Evolutionary conservation across 2,329 filamentous ascomycete species (phyloP), one percentile per base, ranked within the genome.

Genomic region (Colletotrichum euphorbiae): DNA sequence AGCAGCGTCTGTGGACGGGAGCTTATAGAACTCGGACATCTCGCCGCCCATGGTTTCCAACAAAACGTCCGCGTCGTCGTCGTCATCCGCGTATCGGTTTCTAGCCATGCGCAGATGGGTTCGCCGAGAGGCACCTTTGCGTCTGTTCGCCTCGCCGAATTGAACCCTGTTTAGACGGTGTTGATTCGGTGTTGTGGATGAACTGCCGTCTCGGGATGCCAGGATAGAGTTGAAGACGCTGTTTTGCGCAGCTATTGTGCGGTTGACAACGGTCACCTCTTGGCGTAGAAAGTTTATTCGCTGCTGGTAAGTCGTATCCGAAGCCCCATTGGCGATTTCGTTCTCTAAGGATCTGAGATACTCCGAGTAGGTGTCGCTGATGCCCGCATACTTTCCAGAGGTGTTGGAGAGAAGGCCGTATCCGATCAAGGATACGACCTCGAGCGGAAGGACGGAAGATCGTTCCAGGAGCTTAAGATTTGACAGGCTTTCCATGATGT

Each of bases 341-440:
- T 77, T 78, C 64, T 82, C 80, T 42, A 84, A 72, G 2, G 75
- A 76, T 43, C 79, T 76, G 4, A 84, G 74, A 48, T 80, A 82
- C 43, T 80, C 75, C 0, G 79, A 81, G 56, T 84, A 85, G 0
- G 79, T 81, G 21, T 79, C 77, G 42, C 74, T 77, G 15, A 84
- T 79, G 31, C 80, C 78, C 3, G 80, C 76, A 36, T 76, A 76
- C 50, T 75, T 77, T 4, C 76, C 77, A 1, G 79, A 79, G 19
- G 76, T 72, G 45, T 84, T 81, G 48, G 77, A 73, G 1, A 83
- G 67, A 36, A 85, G 73, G 13, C 76, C 76, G 42, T 80, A 69
- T 9, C 75, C 76, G 11, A 84, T 72, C 17, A 85, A 72, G 1
- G 80, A 80, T 28, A 82, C 69, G 2, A 85, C 66, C 19, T 84